Evolutionary conservation across 2,329 filamentous ascomycete species (phyloP).

Genomic region (Paraphaeosphaeria minitans): DNA sequence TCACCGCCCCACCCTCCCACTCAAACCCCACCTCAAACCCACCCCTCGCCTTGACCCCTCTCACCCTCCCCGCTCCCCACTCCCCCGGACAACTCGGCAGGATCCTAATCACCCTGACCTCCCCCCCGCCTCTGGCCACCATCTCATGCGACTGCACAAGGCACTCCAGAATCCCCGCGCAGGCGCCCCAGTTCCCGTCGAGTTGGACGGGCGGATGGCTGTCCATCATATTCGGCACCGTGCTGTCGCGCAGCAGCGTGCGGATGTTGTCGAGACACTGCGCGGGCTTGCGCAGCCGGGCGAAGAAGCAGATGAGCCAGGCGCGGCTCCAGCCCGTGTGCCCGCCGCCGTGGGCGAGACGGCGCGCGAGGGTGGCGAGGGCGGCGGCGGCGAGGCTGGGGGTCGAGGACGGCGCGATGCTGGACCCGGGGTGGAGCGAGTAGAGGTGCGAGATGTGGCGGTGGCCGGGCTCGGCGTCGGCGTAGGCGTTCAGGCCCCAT

Average conservation of each 20-base stretch:
- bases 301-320: conserved; percentile 58
- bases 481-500: conserved; percentile 37
- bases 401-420: conserved; percentile 45
- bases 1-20: neutral
- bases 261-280: conserved; percentile 48
- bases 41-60: neutral
- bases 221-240: conserved; percentile 53
- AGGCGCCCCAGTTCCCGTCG: conserved; percentile 58
- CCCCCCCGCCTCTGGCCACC: neutral
- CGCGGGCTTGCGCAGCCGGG: conserved; percentile 51
- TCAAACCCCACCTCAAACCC: neutral
- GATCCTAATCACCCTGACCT: neutral
- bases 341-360: conserved; percentile 35
- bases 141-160: conserved; percentile 45
- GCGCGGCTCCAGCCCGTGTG: conserved; percentile 60
- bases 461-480: conserved; percentile 55
- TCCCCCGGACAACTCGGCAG: neutral
- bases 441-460: conserved; percentile 59
- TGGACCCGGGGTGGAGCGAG: conserved; percentile 54
- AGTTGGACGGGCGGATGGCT: conserved; percentile 50
- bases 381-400: conserved; percentile 41
- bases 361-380: conserved; percentile 38
- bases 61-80: neutral
- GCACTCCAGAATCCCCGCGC: conserved; percentile 55
- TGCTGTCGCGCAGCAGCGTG: conserved; percentile 49